A percentile compares a stretch with the other conserved stretches of the same genome.
Conservation (phyloP, 768 basidiomycete species). For the Lentinula lateritia region DNA sequence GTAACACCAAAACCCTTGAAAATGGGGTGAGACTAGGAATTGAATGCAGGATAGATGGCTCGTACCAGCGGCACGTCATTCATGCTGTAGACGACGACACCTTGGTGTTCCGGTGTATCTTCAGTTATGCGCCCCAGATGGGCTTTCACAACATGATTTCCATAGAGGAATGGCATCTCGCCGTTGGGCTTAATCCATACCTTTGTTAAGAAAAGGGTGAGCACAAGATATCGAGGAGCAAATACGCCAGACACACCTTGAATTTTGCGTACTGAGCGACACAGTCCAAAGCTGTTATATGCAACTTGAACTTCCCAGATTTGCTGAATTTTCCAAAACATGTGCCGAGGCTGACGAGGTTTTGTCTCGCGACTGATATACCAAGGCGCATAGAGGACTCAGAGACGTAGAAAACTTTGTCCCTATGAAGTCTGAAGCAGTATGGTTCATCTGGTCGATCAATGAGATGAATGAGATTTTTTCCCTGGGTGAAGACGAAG, state of each 20-base stretch:
- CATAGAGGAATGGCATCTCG: conserved; percentile 99
- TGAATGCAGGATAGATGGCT: conserved; percentile 8
- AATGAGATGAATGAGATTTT: conserved; percentile 92
- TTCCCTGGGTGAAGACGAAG: conserved; percentile 54
- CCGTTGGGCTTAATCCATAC: conserved; percentile 99
- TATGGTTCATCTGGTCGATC: conserved; percentile 93
- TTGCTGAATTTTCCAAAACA: conserved; percentile 98
- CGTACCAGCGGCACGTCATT: conserved; percentile 85
- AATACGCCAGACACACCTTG: conserved; percentile 55
- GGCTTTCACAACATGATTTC: conserved; percentile 97
- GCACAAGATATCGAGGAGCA: not conserved
- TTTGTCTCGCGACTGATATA: conserved; percentile 88
- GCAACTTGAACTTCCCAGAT: conserved; percentile 95
- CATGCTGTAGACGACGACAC: conserved; percentile 96
- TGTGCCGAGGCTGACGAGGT: conserved; percentile 88
- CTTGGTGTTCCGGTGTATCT: conserved; percentile 98
- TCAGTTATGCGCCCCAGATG: conserved; percentile 99
- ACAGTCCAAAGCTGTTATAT: conserved; percentile 90
- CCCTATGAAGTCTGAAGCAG: conserved; percentile 93
- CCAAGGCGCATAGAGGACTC: conserved; percentile 90
- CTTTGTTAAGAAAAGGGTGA: conserved; percentile 30
- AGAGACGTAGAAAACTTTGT: conserved; percentile 95
- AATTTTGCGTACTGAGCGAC: conserved; percentile 96
- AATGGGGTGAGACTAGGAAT: not conserved
- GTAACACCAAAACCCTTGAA: conserved; percentile 95